Conservation (phyloP, 176 grass and related monocot species). For the Melocanna baccifera region DNA sequence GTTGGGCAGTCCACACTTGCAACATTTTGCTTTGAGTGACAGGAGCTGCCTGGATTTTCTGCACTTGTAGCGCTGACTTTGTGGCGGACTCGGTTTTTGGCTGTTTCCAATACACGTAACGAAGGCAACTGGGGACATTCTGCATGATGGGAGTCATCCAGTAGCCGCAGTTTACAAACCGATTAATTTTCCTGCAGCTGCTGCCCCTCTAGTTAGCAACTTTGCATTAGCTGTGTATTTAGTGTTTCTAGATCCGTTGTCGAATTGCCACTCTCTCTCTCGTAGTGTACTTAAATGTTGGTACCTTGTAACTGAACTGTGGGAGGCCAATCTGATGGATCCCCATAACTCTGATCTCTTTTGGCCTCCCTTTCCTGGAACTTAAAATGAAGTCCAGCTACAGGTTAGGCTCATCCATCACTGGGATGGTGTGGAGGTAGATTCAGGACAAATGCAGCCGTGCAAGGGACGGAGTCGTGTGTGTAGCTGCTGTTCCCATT, state of each 20-base stretch:
- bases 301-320: slow-evolving; percentile 20
- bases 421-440: neutral
- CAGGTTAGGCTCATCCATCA: neutral
- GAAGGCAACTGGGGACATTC: neutral
- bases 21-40: neutral
- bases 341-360: neutral
- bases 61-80: slow-evolving; percentile 16
- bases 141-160: neutral
- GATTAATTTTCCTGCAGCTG: slow-evolving; percentile 16
- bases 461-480: neutral
- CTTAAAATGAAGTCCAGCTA: neutral
- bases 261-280: neutral
- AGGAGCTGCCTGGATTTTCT: slow-evolving; percentile 6
- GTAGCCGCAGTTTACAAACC: neutral
- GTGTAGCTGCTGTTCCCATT: neutral
- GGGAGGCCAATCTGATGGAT: neutral
- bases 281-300: slow-evolving; percentile 16
- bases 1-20: slow-evolving; percentile 4
- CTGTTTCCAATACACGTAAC: neutral
- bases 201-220: slow-evolving; percentile 6
- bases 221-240: slow-evolving; percentile 31
- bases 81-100: slow-evolving; percentile 4
- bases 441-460: neutral
- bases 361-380: neutral
- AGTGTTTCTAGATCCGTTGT: slow-evolving; percentile 17